Percentiles rank a stretch among this genome's conserved stretches.
Evolutionary conservation across 2,329 filamentous ascomycete species (phyloP).

Genomic region (Periconia sp.): DNA sequence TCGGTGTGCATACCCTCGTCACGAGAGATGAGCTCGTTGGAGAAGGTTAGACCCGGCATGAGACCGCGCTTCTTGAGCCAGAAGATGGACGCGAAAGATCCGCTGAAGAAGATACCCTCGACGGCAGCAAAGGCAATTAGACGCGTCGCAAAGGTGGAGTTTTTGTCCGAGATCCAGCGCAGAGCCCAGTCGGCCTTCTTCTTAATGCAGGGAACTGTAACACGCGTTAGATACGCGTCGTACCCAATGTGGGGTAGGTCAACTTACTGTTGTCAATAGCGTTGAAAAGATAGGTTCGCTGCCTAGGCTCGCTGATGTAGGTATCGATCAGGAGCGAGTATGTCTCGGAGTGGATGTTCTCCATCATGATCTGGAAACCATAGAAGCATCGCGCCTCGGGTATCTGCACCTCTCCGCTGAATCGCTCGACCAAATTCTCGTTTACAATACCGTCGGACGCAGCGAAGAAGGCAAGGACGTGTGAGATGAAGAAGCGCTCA

Average conservation of each 20-base stretch:
- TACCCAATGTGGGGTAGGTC: neutral
- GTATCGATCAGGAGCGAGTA: constrained; percentile 99
- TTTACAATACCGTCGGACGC: constrained; percentile 99
- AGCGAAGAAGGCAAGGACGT: constrained; percentile 98
- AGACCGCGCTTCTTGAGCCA: constrained; percentile 99
- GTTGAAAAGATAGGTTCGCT: constrained; percentile 94
- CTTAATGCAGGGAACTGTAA: constrained; percentile 86
- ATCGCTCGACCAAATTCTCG: constrained; percentile 97
- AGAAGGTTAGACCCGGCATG: constrained; percentile 98
- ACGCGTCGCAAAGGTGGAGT: constrained; percentile 93
- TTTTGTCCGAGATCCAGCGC: constrained; percentile 89
- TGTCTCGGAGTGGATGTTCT: constrained; percentile 99
- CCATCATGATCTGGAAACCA: constrained; percentile 99
- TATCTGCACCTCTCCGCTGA: constrained; percentile 95
- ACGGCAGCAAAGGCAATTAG: constrained; percentile 97
- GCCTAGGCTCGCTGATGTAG: constrained; percentile 97
- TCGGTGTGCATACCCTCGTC: constrained; percentile 99
- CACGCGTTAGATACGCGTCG: constrained; percentile 34
- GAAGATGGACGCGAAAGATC: constrained; percentile 98
- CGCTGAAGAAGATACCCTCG: constrained; percentile 99
- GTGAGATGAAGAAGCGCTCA: constrained; percentile 97
- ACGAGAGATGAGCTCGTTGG: constrained; percentile 99
- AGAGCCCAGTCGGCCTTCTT: constrained; percentile 99
- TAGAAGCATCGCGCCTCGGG: constrained; percentile 99
- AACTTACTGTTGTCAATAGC: constrained; percentile 93